Evolutionary conservation across 2,329 filamentous ascomycete genomes (phyloP).

Genomic region (Epichloe aotearoae): DNA sequence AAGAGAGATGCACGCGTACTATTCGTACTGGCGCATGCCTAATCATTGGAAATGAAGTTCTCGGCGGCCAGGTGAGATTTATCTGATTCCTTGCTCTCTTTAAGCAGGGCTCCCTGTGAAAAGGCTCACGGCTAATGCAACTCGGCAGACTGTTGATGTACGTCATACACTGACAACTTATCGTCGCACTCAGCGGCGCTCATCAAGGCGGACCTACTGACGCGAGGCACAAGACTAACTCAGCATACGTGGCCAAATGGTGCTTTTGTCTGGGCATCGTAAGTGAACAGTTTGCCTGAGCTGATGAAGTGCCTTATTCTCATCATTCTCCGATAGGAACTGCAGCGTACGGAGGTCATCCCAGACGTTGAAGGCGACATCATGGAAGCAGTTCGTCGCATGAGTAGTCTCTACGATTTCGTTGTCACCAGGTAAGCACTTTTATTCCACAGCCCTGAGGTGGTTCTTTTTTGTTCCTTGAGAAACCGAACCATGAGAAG

Average conservation of each 20-base stretch:
- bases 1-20: no score
- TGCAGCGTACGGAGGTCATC: constrained; percentile 86
- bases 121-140: background rate
- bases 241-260: constrained; percentile 50
- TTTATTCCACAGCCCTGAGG: no score
- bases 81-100: background rate
- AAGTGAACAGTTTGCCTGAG: constrained; percentile 10
- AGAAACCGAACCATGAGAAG: no score
- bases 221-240: constrained; percentile 41
- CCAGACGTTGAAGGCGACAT: constrained; percentile 87
- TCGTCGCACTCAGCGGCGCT: background rate
- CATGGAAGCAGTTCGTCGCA: constrained; percentile 69
- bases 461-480: no score
- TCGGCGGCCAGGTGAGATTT: background rate
- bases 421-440: constrained; percentile 61
- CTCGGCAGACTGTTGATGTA: constrained; percentile 25
- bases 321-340: constrained; percentile 29
- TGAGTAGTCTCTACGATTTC: constrained; percentile 85
- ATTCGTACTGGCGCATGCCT: no score
- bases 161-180: constrained; percentile 10
- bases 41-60: background rate
- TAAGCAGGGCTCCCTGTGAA: background rate
- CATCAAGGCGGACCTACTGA: background rate
- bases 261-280: constrained; percentile 50
- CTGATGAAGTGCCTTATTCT: background rate